These are phyloP conservation scores for Neocucurbitaria cava DNA, from an alignment of 2,329 filamentous ascomycete species.

Conservation along the genomic window DNA sequence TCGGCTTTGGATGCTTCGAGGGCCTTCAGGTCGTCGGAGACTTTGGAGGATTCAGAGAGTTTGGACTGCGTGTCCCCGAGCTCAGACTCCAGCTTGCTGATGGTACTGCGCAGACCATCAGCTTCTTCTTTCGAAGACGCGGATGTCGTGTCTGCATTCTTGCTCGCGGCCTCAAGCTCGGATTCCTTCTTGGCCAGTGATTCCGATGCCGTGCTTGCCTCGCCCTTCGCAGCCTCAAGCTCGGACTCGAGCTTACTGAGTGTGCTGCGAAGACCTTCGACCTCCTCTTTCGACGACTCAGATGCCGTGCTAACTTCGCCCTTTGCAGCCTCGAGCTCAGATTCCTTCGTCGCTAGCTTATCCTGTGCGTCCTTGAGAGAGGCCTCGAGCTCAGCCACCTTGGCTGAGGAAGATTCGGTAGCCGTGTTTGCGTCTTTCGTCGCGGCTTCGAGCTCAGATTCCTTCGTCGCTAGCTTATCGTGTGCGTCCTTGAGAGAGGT, in stretches of 20 bases:
- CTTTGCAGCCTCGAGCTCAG: conserved; percentile 28
- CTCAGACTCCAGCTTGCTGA: conserved; percentile 6
- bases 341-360: conserved; percentile 27
- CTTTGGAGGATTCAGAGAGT: conserved; percentile 21
- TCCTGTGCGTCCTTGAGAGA: conserved; percentile 25
- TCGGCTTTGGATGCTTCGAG: conserved; percentile 26
- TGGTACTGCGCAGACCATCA: conserved; percentile 11
- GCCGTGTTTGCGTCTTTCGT: conserved; percentile 24
- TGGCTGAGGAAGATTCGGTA: conserved; percentile 25
- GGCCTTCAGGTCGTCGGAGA: conserved; percentile 20
- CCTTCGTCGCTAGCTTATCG: conserved; percentile 30
- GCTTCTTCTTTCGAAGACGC: conserved; percentile 13
- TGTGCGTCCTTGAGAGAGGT: conserved; percentile 36
- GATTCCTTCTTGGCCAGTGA: conserved; percentile 23
- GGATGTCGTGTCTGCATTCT: conserved; percentile 4
- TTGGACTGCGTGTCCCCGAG: conserved; percentile 19
- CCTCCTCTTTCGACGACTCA: conserved; percentile 24
- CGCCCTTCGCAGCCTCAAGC: conserved; percentile 21
- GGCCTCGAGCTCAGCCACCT: conserved; percentile 34
- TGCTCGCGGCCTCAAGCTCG: conserved; percentile 12
- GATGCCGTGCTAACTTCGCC: conserved; percentile 24
- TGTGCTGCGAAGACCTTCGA: conserved; percentile 22
- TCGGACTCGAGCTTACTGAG: conserved; percentile 30
- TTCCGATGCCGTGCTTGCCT: conserved; percentile 25
- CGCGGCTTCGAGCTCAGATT: conserved; percentile 27